phyloP scores from a whole-genome alignment of 768 basidiomycete species.

The Tulasnella sp. region DNA sequence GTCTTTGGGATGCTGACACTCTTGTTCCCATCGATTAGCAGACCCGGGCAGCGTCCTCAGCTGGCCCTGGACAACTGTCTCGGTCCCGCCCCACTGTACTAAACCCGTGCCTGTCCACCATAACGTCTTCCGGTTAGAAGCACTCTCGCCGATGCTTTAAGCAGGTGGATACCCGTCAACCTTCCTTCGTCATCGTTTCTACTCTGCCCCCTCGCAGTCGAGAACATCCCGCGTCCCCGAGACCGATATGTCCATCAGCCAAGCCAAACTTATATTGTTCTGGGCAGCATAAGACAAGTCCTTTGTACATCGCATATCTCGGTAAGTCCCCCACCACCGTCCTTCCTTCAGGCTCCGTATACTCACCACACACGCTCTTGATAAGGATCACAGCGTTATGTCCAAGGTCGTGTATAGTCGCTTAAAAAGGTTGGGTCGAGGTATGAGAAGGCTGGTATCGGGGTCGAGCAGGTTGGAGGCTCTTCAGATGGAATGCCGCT shows the following conservation, averaged over 20 bases:
- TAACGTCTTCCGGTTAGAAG: neutral
- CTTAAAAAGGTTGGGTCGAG: neutral
- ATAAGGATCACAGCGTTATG: neutral
- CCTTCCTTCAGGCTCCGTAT: neutral
- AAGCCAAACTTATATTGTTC: neutral
- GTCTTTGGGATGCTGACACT: no score
- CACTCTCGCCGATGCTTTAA: neutral
- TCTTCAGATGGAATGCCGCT: conserved; percentile 29
- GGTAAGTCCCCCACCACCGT: neutral
- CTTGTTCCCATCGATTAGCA: no score
- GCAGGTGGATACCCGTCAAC: neutral
- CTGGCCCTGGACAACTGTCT: conserved; percentile 5
- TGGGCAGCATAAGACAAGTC: neutral
- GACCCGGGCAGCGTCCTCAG: neutral
- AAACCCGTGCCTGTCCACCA: neutral
- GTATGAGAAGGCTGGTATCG: neutral
- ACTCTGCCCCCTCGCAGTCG: neutral
- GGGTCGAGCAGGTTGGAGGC: neutral
- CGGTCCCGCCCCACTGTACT: neutral
- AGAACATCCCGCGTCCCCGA: neutral
- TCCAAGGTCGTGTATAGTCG: neutral
- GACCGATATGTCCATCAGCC: neutral
- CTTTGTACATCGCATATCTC: neutral
- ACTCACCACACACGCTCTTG: neutral
- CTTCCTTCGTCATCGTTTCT: neutral